Evolutionary conservation across 768 basidiomycete genomes (phyloP).

Genomic region (Pluteus cervinus): DNA sequence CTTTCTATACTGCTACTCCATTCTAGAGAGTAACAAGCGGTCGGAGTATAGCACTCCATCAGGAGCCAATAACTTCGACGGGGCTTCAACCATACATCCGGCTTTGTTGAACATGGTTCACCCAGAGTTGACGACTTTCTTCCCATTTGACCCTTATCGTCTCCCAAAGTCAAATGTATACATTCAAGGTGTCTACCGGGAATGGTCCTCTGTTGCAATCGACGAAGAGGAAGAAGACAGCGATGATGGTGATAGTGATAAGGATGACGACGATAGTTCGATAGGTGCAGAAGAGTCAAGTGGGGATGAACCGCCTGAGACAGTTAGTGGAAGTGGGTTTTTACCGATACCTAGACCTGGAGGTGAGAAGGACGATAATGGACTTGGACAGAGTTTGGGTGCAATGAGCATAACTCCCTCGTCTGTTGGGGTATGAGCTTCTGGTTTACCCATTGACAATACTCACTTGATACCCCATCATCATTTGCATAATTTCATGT

Average conservation of each 20-base stretch:
- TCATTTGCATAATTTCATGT: too few species aligned
- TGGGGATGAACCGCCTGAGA: too few species aligned
- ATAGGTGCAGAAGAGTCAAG: constrained; percentile 10
- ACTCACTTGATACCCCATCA: too few species aligned
- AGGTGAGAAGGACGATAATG: constrained; percentile 34
- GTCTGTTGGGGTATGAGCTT: too few species aligned
- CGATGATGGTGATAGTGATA: constrained; percentile 48
- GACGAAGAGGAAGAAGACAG: constrained; percentile 71
- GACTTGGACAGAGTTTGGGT: constrained; percentile 62
- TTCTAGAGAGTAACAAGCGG: constrained; percentile 84
- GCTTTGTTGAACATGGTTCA: constrained; percentile 29
- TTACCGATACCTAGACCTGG: too few species aligned
- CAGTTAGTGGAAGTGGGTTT: too few species aligned
- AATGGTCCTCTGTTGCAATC: constrained; percentile 82
- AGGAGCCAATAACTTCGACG: constrained; percentile 8
- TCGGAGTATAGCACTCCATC: constrained; percentile 35
- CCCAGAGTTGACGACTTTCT: constrained; percentile 85
- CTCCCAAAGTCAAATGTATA: constrained; percentile 73
- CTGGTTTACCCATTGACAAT: too few species aligned
- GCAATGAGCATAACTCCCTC: constrained; percentile 83
- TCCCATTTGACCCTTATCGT: constrained; percentile 97
- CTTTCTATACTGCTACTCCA: constrained; percentile 92
- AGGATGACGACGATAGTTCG: constrained; percentile 19
- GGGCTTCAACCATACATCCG: constrained; percentile 11
- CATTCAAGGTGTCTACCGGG: constrained; percentile 81